Percentiles rank a stretch among this genome's conserved stretches.
These are phyloP conservation scores for Lipomyces mesembrius DNA, from an alignment of 805 yeast genomes.

Conservation along the genomic window DNA sequence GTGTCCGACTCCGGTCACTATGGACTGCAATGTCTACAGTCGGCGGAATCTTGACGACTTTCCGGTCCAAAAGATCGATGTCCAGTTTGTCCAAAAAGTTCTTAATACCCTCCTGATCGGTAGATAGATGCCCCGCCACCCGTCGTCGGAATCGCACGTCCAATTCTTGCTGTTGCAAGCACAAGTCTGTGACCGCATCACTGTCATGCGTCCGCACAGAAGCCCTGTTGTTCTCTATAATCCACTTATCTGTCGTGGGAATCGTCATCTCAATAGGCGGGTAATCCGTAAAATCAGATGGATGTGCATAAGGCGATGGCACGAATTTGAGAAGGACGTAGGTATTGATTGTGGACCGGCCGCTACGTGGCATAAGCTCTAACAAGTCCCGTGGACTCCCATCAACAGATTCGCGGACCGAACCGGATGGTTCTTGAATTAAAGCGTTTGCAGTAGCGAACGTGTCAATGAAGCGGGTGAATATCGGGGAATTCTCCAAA, in stretches of 20 bases:
- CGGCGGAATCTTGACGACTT: constrained; percentile 17
- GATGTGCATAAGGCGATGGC: constrained; percentile 31
- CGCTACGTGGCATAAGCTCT: neutral
- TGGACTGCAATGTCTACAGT: constrained; percentile 11
- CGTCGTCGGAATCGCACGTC: constrained; percentile 27
- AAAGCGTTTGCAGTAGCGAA: constrained; percentile 3
- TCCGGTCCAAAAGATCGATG: constrained; percentile 10
- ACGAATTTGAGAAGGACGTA: constrained; percentile 21
- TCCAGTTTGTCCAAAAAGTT: constrained; percentile 17
- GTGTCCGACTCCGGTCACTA: neutral
- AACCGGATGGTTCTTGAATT: neutral
- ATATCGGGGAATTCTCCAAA: constrained; percentile 16
- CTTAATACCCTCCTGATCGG: constrained; percentile 13
- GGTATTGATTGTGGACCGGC: neutral
- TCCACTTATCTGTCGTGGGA: constrained; percentile 18
- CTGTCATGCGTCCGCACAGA: constrained; percentile 7
- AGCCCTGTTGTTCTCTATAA: neutral
- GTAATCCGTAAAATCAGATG: constrained; percentile 13
- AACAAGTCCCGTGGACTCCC: neutral
- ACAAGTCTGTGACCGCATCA: constrained; percentile 17
- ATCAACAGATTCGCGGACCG: neutral
- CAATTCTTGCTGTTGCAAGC: constrained; percentile 21
- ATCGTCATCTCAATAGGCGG: constrained; percentile 22
- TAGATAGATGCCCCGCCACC: constrained; percentile 1
- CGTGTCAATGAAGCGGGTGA: constrained; percentile 23